A percentile compares a stretch with the other conserved stretches of the same genome.
phyloP scores from a whole-genome alignment of 1,139 yeast genomes.

The Insectozyma bohioensis region DNA sequence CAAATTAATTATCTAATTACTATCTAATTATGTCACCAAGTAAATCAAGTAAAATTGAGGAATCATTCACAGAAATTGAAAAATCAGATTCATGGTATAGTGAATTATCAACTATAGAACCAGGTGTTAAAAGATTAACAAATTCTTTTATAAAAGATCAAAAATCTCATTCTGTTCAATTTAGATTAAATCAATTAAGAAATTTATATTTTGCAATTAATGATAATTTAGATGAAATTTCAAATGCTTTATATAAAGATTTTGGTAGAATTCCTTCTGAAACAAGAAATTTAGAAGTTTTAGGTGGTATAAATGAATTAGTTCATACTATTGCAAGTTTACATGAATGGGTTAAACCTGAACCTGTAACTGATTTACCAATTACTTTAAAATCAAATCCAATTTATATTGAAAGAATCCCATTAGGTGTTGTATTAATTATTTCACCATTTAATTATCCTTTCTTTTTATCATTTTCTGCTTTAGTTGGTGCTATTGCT shows the following conservation, averaged over 20 bases:
- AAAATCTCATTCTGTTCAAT: constrained; percentile 55
- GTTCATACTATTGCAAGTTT: constrained; percentile 59
- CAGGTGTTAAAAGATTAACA: constrained; percentile 42
- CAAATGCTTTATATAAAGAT: constrained; percentile 63
- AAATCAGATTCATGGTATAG: constrained; percentile 34
- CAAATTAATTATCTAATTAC: too few species aligned
- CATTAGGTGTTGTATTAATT: constrained; percentile 75
- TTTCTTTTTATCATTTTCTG: constrained; percentile 57
- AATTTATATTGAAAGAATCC: constrained; percentile 59
- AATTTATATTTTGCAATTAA: constrained; percentile 64
- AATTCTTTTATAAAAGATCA: constrained; percentile 45
- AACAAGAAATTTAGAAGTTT: constrained; percentile 57
- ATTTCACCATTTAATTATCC: constrained; percentile 92
- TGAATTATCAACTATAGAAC: constrained; percentile 49
- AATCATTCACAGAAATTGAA: constrained; percentile 12
- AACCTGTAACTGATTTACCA: constrained; percentile 45
- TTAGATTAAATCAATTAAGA: constrained; percentile 63
- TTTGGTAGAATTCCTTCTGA: constrained; percentile 66
- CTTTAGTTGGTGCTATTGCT: constrained; percentile 80
- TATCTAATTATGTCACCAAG: constrained; percentile 12
- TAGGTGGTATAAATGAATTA: constrained; percentile 54
- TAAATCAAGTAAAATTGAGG: constrained; percentile 9
- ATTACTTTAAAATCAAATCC: constrained; percentile 45
- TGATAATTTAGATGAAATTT: constrained; percentile 57
- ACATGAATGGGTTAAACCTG: constrained; percentile 62